Evolutionary conservation across 2,329 filamentous ascomycete genomes (phyloP), one percentile per base, ranked within the genome.

Genomic region (Penicillium sp.): DNA sequence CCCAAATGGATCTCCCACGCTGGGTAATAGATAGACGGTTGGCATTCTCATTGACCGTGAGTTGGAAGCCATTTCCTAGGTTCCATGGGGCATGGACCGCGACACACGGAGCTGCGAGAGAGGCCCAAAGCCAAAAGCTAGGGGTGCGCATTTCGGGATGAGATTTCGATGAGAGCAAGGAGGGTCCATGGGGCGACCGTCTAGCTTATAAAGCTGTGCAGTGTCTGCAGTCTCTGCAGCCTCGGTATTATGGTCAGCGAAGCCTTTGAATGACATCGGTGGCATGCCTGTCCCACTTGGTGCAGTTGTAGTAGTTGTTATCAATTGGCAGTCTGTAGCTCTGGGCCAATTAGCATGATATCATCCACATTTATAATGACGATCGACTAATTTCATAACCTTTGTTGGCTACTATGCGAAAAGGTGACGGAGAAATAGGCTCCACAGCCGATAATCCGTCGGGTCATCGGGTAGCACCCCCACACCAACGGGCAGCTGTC

Each of bases 11-110:
- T 1, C 9, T 32, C 6, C 48, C 46, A 6, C 31, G 28, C 28
- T 45, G 53, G 13, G 45, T 21, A n/a, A 60, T 41, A 4, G 48
- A 47, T 9, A 59, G 35, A 9, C 45, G 48, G 15, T 56, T 59
- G n/a, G 38, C 34, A 15, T 22, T 39, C 6, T 50, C 33, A 26
- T 56, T 38, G 1, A 56, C 48, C 6, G 19, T 32, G 21, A 59
- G 45, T 2, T 43, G 24, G 28, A 58, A 60, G 1, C 55, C 54
- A 49, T 54, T 53, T 2, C 57, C 55, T 8, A 60, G 49, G 38
- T 53, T 42, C 52, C 49, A 56, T 4, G 51, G 43, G 4, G 50
- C 28, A 24, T 52, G 35, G 7, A 45, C 32, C n/a, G 54, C 55
- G 13, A 56, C 29, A 4, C 55, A 47, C 2, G 53, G 47, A 4